These are phyloP conservation scores for Oldenlandia corymbosa DNA, from an alignment of 257 asterid genomes.

Conservation along the genomic window DNA sequence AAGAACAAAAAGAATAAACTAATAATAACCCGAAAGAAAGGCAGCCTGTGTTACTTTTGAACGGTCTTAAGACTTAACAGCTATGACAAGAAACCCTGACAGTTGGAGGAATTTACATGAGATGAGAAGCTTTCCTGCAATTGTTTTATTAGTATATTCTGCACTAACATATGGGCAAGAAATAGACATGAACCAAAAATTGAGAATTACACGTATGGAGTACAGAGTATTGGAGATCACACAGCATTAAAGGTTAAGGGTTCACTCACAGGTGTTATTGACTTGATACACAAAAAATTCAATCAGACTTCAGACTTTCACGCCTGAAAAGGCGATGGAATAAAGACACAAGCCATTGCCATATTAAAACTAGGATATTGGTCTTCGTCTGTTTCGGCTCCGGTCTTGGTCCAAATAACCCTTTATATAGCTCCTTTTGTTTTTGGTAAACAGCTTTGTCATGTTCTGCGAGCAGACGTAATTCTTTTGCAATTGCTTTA, in stretches of 20 bases:
- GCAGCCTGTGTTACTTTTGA: no score
- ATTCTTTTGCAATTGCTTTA: constrained; percentile 64
- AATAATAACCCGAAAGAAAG: no score
- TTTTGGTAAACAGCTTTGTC: constrained; percentile 84
- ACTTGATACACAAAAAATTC: constrained; percentile 16
- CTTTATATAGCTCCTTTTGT: constrained; percentile 92
- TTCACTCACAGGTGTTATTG: not conserved
- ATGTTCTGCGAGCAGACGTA: constrained; percentile 65
- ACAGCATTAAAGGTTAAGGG: not conserved
- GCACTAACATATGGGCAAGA: not conserved
- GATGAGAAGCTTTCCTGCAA: not conserved
- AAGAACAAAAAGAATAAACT: no score
- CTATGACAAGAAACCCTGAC: no score
- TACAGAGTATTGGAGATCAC: not conserved
- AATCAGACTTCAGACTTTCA: constrained; percentile 54
- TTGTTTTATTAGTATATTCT: not conserved
- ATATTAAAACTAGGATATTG: constrained; percentile 45
- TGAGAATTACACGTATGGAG: not conserved
- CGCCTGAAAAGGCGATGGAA: constrained; percentile 47
- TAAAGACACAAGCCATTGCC: constrained; percentile 75
- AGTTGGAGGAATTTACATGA: no score
- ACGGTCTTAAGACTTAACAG: no score
- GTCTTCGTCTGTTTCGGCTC: constrained; percentile 46
- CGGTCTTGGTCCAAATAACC: constrained; percentile 69
- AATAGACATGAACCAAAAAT: not conserved